These are phyloP conservation scores for Phytophthora crassamura DNA, from an alignment of 352 stramenopile genomes.

Conservation along the genomic window DNA sequence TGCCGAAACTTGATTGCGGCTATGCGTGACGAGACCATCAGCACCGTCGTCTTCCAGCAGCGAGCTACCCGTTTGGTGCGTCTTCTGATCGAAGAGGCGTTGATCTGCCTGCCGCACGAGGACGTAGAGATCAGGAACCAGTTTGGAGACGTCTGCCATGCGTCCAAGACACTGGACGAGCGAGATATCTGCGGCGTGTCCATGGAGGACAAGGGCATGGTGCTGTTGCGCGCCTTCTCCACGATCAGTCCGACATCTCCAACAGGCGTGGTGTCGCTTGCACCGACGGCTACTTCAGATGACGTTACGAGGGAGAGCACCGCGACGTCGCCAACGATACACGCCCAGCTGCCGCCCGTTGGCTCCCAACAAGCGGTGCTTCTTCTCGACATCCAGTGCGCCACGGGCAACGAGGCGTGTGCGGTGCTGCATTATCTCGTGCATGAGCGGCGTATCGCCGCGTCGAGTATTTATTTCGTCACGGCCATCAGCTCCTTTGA, in stretches of 20 bases:
- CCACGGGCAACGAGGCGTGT: slow-evolving; percentile 49
- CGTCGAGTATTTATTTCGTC: slow-evolving; percentile 63
- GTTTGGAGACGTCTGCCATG: slow-evolving; percentile 35
- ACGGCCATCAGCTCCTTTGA: slow-evolving; percentile 53
- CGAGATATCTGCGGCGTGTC: slow-evolving; percentile 33
- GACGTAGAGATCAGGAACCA: slow-evolving; percentile 33
- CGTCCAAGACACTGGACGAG: slow-evolving; percentile 30
- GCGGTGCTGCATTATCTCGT: slow-evolving; percentile 53
- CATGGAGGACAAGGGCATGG: slow-evolving; percentile 38
- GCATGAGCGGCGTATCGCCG: slow-evolving; percentile 25
- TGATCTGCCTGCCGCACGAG: slow-evolving; percentile 41
- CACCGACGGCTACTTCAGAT: background rate
- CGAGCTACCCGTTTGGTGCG: slow-evolving; percentile 37
- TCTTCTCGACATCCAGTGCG: slow-evolving; percentile 52
- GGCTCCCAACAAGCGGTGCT: slow-evolving; percentile 37
- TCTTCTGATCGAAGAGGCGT: slow-evolving; percentile 46
- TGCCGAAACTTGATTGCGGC: slow-evolving; percentile 40
- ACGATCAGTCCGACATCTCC: slow-evolving; percentile 30
- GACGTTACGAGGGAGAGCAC: slow-evolving; percentile 11
- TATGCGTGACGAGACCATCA: slow-evolving; percentile 38
- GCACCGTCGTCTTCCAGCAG: slow-evolving; percentile 35
- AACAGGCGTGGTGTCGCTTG: slow-evolving; percentile 32
- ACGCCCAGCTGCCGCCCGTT: slow-evolving; percentile 39
- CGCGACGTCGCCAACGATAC: slow-evolving; percentile 11
- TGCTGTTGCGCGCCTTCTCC: slow-evolving; percentile 34